These are phyloP conservation scores for Chaetomiaceae sp. DNA, from an alignment of 2,329 filamentous ascomycete species.

Conservation along the genomic window DNA sequence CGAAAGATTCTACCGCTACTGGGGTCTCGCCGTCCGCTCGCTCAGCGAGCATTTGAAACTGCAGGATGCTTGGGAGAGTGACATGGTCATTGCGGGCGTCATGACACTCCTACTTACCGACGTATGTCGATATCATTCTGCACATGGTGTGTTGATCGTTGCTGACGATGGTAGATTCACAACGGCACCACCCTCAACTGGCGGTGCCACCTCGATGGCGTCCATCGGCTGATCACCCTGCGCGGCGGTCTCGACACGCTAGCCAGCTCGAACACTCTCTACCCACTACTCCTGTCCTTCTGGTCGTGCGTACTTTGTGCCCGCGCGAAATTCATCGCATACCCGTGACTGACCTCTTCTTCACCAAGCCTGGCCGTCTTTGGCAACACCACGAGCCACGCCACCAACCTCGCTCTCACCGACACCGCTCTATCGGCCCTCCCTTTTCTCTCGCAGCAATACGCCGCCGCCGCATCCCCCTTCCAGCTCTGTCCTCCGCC, in stretches of 20 bases:
- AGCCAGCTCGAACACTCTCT: constrained; percentile 12
- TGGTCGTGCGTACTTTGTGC: constrained; percentile 1
- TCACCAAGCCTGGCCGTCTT: constrained; percentile 22
- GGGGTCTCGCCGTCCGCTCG: constrained; percentile 28
- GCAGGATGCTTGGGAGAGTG: constrained; percentile 18
- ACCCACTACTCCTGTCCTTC: background rate
- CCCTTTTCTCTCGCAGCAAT: constrained; percentile 23
- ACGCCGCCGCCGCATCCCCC: constrained; percentile 15
- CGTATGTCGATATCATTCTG: constrained; percentile 22
- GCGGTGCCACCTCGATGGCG: constrained; percentile 32
- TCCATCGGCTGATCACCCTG: constrained; percentile 28
- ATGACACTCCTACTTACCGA: constrained; percentile 29
- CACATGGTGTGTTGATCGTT: background rate
- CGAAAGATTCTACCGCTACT: constrained; percentile 27
- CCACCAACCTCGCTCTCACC: constrained; percentile 27
- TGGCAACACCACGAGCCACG: constrained; percentile 33
- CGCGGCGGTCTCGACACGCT: constrained; percentile 29
- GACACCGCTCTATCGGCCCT: constrained; percentile 24
- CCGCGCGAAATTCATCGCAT: no score
- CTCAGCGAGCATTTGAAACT: constrained; percentile 25
- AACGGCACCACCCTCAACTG: constrained; percentile 29
- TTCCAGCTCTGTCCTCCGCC: constrained; percentile 29
- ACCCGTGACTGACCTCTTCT: background rate
- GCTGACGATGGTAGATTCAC: constrained; percentile 22
- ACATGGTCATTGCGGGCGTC: constrained; percentile 30